phyloP scores from a whole-genome alignment of 2,329 filamentous ascomycete genomes.

The Lithohypha guttulata region DNA sequence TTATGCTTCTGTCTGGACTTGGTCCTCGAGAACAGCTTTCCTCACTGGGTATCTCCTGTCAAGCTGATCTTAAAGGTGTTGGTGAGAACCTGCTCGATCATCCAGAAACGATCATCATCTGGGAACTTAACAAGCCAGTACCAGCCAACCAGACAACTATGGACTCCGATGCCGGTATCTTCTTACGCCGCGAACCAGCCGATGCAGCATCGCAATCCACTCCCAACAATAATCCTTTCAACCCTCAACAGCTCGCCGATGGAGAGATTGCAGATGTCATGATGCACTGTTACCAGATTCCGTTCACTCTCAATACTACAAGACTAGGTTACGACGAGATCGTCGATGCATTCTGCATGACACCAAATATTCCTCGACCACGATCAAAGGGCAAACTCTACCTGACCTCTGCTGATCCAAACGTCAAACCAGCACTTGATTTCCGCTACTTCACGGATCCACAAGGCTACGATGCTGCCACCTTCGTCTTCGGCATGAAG shows the following conservation, averaged over 20 bases:
- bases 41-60: conserved; percentile 46
- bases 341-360: conserved; percentile 82
- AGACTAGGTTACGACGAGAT: conserved; percentile 64
- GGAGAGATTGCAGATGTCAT: conserved; percentile 74
- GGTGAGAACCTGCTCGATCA: conserved; percentile 56
- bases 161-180: conserved; percentile 83
- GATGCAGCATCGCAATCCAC: conserved; percentile 51
- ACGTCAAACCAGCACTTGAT: conserved; percentile 70
- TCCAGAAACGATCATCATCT: conserved; percentile 56
- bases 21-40: conserved; percentile 43
- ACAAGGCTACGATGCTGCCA: conserved; percentile 74
- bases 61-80: conserved; percentile 51
- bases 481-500: conserved; percentile 65
- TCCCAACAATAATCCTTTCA: conserved; percentile 29
- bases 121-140: conserved; percentile 71
- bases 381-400: conserved; percentile 67
- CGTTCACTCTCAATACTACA: conserved; percentile 76
- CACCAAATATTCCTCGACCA: conserved; percentile 77
- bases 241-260: conserved; percentile 46
- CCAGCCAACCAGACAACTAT: conserved; percentile 75
- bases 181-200: conserved; percentile 65
- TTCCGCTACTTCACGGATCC: conserved; percentile 85
- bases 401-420: conserved; percentile 63
- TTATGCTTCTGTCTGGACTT: conserved; percentile 45
- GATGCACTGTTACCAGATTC: conserved; percentile 97